Percentiles rank a stretch among this genome's conserved stretches.
Evolutionary conservation across 306 rosid species (phyloP).

Genomic region (Dalbergia oliveri): DNA sequence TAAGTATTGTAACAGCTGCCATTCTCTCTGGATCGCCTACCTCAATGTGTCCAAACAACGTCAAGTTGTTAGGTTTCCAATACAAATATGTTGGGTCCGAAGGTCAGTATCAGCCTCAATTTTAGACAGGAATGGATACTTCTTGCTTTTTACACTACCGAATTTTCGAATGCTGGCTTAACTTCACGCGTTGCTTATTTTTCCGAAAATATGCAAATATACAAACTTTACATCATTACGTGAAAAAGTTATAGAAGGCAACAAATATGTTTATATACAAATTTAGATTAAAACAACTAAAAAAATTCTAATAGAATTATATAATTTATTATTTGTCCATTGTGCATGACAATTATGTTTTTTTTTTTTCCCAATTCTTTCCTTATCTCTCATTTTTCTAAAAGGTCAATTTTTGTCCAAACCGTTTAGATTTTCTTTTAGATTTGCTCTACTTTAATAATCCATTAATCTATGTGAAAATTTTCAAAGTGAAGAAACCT

Average conservation of each 20-base stretch:
- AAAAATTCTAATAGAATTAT: too few relatives aligned
- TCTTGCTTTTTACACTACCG: slow-evolving; percentile 10
- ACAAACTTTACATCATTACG: neutral
- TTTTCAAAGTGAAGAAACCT: too few relatives aligned
- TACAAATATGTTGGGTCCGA: neutral
- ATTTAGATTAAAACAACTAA: neutral
- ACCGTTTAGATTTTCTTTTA: too few relatives aligned
- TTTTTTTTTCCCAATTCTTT: too few relatives aligned
- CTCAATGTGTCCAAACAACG: slow-evolving; percentile 28
- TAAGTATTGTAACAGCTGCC: neutral
- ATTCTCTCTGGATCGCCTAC: neutral
- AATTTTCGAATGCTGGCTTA: neutral
- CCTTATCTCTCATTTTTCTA: too few relatives aligned
- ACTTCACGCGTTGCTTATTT: neutral
- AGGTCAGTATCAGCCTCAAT: slow-evolving; percentile 9
- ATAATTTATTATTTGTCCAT: too few relatives aligned
- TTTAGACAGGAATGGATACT: slow-evolving; percentile 19
- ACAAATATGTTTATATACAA: neutral
- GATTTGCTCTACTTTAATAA: too few relatives aligned
- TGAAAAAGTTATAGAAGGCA: neutral
- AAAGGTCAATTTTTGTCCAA: too few relatives aligned
- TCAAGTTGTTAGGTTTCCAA: slow-evolving; percentile 33
- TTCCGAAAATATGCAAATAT: neutral
- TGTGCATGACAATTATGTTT: too few relatives aligned
- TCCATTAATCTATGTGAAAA: too few relatives aligned